A percentile compares a stretch with the other conserved stretches of the same genome.
phyloP scores from a whole-genome alignment of 2,329 filamentous ascomycete species.

The Penicillium sp. region DNA sequence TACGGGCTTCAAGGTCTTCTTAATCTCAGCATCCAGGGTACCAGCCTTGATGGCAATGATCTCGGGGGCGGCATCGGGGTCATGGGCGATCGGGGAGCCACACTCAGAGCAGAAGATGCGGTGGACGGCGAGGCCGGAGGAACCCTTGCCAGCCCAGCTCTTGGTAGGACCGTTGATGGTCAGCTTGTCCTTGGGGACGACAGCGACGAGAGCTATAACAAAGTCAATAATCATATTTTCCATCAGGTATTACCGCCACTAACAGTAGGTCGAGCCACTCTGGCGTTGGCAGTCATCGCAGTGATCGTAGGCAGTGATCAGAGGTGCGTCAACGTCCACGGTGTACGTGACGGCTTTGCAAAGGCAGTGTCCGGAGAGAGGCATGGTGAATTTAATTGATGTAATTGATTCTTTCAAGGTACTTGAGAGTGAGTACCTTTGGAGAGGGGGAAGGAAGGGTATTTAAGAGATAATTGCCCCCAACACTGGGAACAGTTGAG shows the following conservation, averaged over 20 bases:
- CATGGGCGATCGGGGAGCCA: slow-evolving; percentile 68
- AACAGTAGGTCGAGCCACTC: slow-evolving; percentile 65
- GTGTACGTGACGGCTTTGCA: slow-evolving; percentile 72
- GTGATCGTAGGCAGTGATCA: slow-evolving; percentile 63
- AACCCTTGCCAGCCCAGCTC: slow-evolving; percentile 61
- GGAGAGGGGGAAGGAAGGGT: slow-evolving; percentile 3
- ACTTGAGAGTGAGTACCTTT: slow-evolving; percentile 25
- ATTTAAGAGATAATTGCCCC: slow-evolving; percentile 15
- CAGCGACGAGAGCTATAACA: slow-evolving; percentile 58
- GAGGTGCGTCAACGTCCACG: slow-evolving; percentile 47
- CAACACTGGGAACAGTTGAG: neutral
- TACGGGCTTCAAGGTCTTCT: slow-evolving; percentile 65
- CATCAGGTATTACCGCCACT: neutral
- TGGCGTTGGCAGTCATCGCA: slow-evolving; percentile 73
- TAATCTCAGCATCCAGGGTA: slow-evolving; percentile 62
- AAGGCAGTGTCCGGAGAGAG: slow-evolving; percentile 68
- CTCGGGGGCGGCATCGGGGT: slow-evolving; percentile 67
- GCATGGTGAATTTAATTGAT: slow-evolving; percentile 50
- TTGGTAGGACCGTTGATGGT: slow-evolving; percentile 64
- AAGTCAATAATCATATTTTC: slow-evolving; percentile 3
- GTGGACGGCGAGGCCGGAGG: slow-evolving; percentile 63
- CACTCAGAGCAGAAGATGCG: slow-evolving; percentile 70
- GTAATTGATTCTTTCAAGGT: slow-evolving; percentile 18
- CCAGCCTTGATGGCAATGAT: slow-evolving; percentile 71
- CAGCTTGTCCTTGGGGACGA: slow-evolving; percentile 66